These are phyloP conservation scores for Syzygium aqueum DNA, from an alignment of 345 rosid species.

Conservation along the genomic window DNA sequence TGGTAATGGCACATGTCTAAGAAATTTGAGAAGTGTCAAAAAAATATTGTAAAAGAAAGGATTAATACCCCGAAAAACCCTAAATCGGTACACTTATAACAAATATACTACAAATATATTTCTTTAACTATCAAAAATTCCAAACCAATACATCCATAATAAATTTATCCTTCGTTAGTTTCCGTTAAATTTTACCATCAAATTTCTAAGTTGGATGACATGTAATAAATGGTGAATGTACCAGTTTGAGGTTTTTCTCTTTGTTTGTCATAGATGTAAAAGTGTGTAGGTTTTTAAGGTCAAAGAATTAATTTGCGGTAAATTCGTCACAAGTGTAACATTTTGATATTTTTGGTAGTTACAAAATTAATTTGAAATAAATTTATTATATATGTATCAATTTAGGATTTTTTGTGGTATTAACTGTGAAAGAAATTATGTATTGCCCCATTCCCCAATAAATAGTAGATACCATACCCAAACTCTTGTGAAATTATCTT, in stretches of 20 bases:
- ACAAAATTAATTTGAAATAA: too few species aligned
- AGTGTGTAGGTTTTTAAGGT: fast-evolving
- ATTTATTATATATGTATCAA: neutral
- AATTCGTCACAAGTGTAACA: too few species aligned
- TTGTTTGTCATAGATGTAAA: neutral
- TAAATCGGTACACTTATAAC: neutral
- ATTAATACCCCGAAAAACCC: neutral
- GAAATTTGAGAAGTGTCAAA: neutral
- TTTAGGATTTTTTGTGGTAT: too few species aligned
- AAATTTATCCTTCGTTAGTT: neutral
- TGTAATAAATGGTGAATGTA: too few species aligned
- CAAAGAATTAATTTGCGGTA: too few species aligned
- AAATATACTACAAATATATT: neutral
- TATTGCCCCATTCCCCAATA: too few species aligned
- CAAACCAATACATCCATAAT: too few species aligned
- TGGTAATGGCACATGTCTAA: fast-evolving
- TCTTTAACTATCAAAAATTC: too few species aligned
- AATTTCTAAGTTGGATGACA: fast-evolving
- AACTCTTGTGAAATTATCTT: too few species aligned
- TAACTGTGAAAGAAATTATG: neutral
- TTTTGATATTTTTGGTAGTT: too few species aligned
- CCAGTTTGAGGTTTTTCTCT: too few species aligned
- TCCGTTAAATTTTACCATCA: neutral
- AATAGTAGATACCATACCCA: neutral
- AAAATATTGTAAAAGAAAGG: fast-evolving